phyloP scores from a whole-genome alignment of 495 filamentous ascomycete genomes.

The Hypoxylon subgilvum region DNA sequence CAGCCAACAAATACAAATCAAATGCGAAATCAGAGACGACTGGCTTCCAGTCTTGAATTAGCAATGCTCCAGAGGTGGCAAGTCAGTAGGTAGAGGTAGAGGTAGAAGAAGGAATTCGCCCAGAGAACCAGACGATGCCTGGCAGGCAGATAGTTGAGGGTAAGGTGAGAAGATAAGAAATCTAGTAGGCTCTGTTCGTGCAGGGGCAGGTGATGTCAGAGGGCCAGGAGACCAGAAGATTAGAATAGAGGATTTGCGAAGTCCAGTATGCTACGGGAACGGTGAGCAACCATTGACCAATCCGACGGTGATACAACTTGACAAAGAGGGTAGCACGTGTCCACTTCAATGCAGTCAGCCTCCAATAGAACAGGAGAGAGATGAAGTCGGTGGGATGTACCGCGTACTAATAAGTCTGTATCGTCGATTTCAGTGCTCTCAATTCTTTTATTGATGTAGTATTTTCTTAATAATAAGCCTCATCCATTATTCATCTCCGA shows the following conservation, averaged over 20 bases:
- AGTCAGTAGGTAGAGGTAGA: neutral
- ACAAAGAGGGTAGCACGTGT: neutral
- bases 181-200: no score
- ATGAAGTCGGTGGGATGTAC: no score
- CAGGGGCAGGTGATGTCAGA: conserved; percentile 6
- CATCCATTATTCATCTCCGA: no score
- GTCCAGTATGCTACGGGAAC: no score
- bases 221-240: neutral
- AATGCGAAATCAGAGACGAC: conserved; percentile 6
- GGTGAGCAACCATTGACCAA: conserved; percentile 7
- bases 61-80: no score
- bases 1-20: conserved; percentile 8
- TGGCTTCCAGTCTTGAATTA: no score
- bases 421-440: no score
- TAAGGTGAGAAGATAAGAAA: conserved; percentile 2
- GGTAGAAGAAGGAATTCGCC: neutral
- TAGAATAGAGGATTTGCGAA: no score
- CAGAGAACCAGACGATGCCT: neutral
- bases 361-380: no score
- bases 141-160: neutral
- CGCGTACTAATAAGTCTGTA: no score
- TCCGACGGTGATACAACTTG: neutral
- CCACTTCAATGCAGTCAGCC: neutral
- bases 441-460: no score
- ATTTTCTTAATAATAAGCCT: no score